A percentile compares a stretch with the other conserved stretches of the same genome.
These are phyloP conservation scores for Wickerhamomyces sp. DNA, from an alignment of 1,139 yeast species.

Conservation along the genomic window DNA sequence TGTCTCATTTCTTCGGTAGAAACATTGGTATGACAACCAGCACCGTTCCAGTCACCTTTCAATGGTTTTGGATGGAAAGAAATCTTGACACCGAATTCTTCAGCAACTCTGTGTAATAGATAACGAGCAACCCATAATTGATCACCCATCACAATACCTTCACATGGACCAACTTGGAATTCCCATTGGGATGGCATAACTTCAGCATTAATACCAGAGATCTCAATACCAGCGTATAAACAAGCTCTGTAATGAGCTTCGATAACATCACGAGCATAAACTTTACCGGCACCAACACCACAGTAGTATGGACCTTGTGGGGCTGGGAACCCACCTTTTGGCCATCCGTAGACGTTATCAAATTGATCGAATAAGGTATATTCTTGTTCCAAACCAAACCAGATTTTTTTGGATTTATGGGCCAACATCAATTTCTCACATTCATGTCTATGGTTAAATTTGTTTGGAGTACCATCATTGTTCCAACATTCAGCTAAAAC, in stretches of 20 bases:
- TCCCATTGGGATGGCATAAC: constrained; percentile 99
- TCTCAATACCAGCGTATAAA: constrained; percentile 81
- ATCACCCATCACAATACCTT: constrained; percentile 95
- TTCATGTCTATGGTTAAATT: constrained; percentile 96
- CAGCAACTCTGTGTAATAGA: constrained; percentile 90
- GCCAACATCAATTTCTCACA: constrained; percentile 95
- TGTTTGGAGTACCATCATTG: constrained; percentile 98
- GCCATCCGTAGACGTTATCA: constrained; percentile 96
- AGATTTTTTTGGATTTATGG: constrained; percentile 76
- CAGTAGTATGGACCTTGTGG: constrained; percentile 99
- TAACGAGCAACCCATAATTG: constrained; percentile 95
- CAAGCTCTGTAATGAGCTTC: constrained; percentile 99
- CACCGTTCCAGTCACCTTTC: constrained; percentile 99
- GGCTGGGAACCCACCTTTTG: constrained; percentile 99
- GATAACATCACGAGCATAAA: constrained; percentile 94
- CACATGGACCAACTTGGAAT: constrained; percentile 99
- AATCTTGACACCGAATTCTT: constrained; percentile 97
- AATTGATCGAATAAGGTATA: constrained; percentile 91
- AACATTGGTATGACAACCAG: constrained; percentile 99
- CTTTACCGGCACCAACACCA: constrained; percentile 99
- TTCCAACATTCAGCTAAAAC: constrained; percentile 97
- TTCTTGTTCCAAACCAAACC: constrained; percentile 99
- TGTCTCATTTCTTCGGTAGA: constrained; percentile 88
- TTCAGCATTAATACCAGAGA: constrained; percentile 98
- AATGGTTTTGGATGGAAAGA: constrained; percentile 99